Conservation (phyloP, 2,329 filamentous ascomycete species). For the Colletotrichum noveboracense region DNA sequence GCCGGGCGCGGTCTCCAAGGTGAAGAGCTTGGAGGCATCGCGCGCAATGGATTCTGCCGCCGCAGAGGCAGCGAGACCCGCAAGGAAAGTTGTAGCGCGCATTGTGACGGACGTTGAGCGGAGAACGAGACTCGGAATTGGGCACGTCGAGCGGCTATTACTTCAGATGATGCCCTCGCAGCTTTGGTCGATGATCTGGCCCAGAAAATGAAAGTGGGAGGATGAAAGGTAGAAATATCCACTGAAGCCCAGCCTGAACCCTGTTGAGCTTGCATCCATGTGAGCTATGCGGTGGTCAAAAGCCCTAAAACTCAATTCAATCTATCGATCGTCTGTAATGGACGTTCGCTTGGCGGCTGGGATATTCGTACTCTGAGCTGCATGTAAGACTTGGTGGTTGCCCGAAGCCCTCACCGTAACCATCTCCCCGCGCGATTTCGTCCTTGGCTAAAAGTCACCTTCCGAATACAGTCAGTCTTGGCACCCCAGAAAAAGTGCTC, state of each 20-base stretch:
- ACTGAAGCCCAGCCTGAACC: background rate
- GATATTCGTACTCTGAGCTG: background rate
- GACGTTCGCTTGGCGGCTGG: background rate
- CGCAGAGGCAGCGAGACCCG: conserved; percentile 22
- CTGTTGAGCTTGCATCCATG: background rate
- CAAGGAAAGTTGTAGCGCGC: conserved; percentile 23
- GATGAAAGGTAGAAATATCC: background rate
- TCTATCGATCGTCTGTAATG: background rate
- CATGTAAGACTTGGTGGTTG: background rate
- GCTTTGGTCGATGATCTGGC: background rate
- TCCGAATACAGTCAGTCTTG: conserved; percentile 1
- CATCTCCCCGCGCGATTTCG: background rate
- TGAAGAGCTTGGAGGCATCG: conserved; percentile 22
- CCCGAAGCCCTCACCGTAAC: background rate
- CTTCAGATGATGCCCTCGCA: background rate
- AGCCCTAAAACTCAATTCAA: background rate
- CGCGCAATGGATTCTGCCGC: conserved; percentile 12
- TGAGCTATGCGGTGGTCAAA: background rate
- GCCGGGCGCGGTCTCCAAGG: conserved; percentile 26
- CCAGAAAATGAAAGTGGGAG: background rate
- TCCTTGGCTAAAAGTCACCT: conserved; percentile 14
- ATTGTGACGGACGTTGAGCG: conserved; percentile 1
- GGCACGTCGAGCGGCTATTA: background rate
- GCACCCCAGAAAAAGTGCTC: background rate
- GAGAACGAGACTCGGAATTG: background rate